Evolutionary conservation across 169 alveolate genomes (phyloP).

Genomic region (Plasmodium coatneyi): DNA sequence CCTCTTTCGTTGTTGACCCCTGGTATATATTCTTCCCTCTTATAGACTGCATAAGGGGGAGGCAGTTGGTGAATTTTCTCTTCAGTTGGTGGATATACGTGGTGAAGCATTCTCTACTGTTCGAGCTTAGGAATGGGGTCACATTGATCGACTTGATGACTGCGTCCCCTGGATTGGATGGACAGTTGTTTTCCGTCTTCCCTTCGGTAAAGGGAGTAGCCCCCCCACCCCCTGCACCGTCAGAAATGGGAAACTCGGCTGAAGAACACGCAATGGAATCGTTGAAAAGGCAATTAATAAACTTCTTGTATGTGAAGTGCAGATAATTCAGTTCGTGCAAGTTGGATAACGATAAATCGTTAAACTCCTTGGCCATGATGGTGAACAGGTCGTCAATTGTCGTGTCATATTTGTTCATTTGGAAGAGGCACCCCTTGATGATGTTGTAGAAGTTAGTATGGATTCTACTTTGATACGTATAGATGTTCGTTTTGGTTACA

Average conservation of each 20-base stretch:
- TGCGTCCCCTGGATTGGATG: too few relatives aligned
- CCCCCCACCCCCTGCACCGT: not conserved
- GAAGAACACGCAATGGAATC: not conserved
- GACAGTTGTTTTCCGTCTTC: not conserved
- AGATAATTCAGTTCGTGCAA: conserved; percentile 27
- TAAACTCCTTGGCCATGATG: conserved; percentile 23
- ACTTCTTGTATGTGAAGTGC: conserved; percentile 23
- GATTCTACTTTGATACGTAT: not conserved
- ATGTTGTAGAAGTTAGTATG: conserved; percentile 20
- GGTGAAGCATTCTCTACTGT: not conserved
- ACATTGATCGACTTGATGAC: conserved; percentile 11
- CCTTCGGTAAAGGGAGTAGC: not conserved
- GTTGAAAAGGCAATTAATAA: conserved; percentile 14
- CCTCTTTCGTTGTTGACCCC: conserved; percentile 11
- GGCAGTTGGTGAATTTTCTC: conserved; percentile 14
- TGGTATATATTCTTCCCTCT: conserved; percentile 46
- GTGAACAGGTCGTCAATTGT: conserved; percentile 21
- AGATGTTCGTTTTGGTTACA: conserved; percentile 36
- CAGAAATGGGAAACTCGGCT: not conserved
- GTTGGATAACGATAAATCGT: not conserved
- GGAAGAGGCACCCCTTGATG: conserved; percentile 3
- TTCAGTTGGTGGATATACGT: conserved; percentile 14
- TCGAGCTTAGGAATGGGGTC: conserved; percentile 1
- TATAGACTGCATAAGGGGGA: not conserved
- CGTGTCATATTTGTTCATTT: conserved; percentile 41